Conservation (phyloP, 805 yeast genomes). For the Candida lessepsii region DNA sequence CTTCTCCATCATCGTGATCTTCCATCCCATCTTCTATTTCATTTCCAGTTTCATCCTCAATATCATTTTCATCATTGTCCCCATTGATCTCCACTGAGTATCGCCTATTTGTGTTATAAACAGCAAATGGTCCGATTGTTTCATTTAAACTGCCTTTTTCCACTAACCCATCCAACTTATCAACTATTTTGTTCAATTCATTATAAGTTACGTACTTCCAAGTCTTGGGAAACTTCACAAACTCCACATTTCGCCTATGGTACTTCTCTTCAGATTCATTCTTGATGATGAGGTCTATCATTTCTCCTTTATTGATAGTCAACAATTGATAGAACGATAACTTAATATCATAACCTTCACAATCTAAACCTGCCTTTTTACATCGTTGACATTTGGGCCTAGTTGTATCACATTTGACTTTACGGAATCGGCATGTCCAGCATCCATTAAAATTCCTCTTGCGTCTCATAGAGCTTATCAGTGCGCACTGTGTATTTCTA, state of each 20-base stretch:
- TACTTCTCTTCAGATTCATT: slow-evolving; percentile 27
- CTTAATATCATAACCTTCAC: slow-evolving; percentile 51
- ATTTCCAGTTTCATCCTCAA: not conserved
- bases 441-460: slow-evolving; percentile 50
- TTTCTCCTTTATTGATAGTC: slow-evolving; percentile 23
- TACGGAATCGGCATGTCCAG: slow-evolving; percentile 53
- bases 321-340: slow-evolving; percentile 47
- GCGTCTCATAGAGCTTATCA: slow-evolving; percentile 20
- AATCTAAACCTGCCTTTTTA: slow-evolving; percentile 40
- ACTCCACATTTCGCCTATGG: slow-evolving; percentile 46
- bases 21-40: too few relatives aligned
- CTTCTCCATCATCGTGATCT: not conserved
- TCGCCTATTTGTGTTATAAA: slow-evolving; percentile 11
- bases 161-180: slow-evolving; percentile 24
- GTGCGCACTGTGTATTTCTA: slow-evolving; percentile 9
- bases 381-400: slow-evolving; percentile 50
- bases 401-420: slow-evolving; percentile 52
- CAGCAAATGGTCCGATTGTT: slow-evolving; percentile 27
- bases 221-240: slow-evolving; percentile 38
- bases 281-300: slow-evolving; percentile 19
- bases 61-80: not conserved
- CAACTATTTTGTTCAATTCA: slow-evolving; percentile 39
- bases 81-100: not conserved
- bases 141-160: slow-evolving; percentile 9
- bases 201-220: slow-evolving; percentile 37